Conservation (phyloP, 2,329 filamentous ascomycete genomes). For the Scedosporium apiospermum region DNA sequence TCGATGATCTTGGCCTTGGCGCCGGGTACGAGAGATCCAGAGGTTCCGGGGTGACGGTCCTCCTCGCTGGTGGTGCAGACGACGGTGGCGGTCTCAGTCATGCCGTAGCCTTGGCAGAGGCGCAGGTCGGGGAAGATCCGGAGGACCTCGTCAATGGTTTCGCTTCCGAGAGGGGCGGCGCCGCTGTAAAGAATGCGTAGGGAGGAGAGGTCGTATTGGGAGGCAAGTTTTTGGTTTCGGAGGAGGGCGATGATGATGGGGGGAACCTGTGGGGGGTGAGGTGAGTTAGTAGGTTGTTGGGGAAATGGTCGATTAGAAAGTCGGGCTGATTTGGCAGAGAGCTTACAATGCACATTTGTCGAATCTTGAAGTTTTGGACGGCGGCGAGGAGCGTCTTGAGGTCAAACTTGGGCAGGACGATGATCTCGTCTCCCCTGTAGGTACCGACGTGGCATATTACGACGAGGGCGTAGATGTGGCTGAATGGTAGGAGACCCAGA, state of each 20-base stretch:
- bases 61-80: constrained; percentile 45
- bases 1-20: constrained; percentile 55
- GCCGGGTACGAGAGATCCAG: constrained; percentile 56
- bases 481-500: constrained; percentile 67
- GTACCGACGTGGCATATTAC: constrained; percentile 56
- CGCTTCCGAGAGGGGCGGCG: constrained; percentile 63
- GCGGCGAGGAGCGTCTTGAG: constrained; percentile 52
- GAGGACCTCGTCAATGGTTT: constrained; percentile 54
- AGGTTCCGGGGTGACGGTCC: constrained; percentile 61
- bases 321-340: neutral
- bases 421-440: constrained; percentile 63
- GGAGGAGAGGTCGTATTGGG: constrained; percentile 61
- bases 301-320: neutral
- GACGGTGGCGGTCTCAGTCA: constrained; percentile 66
- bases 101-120: constrained; percentile 64
- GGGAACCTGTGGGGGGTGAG: constrained; percentile 43
- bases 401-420: constrained; percentile 70
- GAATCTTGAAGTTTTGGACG: constrained; percentile 61
- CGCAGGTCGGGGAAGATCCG: constrained; percentile 54
- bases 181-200: constrained; percentile 59
- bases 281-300: neutral
- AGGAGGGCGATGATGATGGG: constrained; percentile 69
- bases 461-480: constrained; percentile 72
- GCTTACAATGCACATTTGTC: constrained; percentile 53
- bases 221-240: constrained; percentile 47